phyloP scores from a whole-genome alignment of 345 rosid genomes.

The Heritiera fomes region DNA sequence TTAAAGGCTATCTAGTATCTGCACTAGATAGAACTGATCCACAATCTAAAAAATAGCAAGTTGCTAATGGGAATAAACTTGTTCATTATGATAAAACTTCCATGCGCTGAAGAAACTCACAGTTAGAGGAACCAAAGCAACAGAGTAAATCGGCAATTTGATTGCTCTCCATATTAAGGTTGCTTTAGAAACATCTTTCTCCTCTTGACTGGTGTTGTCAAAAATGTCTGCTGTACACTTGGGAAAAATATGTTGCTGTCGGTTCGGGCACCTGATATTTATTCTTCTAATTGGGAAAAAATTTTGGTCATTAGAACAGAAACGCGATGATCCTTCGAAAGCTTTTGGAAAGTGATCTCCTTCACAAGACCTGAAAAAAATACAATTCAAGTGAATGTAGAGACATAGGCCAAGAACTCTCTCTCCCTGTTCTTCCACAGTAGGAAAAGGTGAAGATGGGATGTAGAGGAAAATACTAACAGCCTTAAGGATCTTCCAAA shows the following conservation, averaged over 20 bases:
- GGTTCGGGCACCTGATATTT: background rate
- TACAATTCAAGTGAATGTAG: background rate
- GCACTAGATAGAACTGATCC: background rate
- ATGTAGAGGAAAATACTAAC: too few species aligned
- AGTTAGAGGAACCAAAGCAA: constrained; percentile 82
- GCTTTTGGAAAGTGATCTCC: background rate
- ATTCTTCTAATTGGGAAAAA: background rate
- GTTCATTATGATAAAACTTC: background rate
- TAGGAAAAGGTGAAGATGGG: too few species aligned
- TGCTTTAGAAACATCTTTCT: constrained; percentile 47
- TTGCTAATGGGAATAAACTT: background rate
- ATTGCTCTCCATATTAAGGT: constrained; percentile 89
- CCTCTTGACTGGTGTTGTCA: background rate
- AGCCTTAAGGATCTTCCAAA: background rate
- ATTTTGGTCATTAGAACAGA: background rate
- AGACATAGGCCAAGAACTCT: background rate
- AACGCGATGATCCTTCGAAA: background rate
- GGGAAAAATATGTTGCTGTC: background rate
- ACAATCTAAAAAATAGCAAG: background rate
- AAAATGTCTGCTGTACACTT: background rate
- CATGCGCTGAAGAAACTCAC: constrained; percentile 44
- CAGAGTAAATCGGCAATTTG: constrained; percentile 80
- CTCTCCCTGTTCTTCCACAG: too few species aligned
- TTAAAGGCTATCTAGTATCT: background rate
- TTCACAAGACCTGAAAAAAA: constrained; percentile 12